Percentiles rank a stretch among this genome's conserved stretches.
These are phyloP conservation scores for Mikania micrantha DNA, from an alignment of 129 eudicot genomes.

Conservation along the genomic window DNA sequence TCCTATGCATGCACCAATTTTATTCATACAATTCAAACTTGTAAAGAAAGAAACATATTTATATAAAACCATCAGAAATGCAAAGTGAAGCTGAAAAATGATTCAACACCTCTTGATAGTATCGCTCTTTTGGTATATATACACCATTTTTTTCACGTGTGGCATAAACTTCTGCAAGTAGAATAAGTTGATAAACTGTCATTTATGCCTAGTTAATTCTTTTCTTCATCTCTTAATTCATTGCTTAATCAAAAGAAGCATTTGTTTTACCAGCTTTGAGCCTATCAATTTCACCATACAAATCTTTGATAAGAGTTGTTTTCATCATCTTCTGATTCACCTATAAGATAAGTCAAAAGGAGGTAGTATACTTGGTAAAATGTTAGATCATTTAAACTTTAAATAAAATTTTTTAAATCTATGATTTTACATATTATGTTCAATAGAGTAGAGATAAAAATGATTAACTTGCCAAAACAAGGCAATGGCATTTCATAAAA, in stretches of 20 bases:
- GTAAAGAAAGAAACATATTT: too few relatives aligned
- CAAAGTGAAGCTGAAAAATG: too few relatives aligned
- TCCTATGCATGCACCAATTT: not conserved
- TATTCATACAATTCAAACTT: conserved; percentile 71
- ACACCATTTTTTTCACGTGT: conserved; percentile 93
- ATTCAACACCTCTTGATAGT: conserved; percentile 85
- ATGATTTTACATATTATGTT: too few relatives aligned
- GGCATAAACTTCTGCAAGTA: conserved; percentile 89
- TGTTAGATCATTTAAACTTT: not conserved
- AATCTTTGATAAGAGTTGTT: conserved; percentile 85
- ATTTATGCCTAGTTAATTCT: not conserved
- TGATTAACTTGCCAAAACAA: too few relatives aligned
- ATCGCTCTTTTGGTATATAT: conserved; percentile 86
- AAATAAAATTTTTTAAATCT: too few relatives aligned
- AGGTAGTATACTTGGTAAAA: not conserved
- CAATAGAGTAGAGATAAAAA: too few relatives aligned
- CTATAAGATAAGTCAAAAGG: conserved; percentile 18
- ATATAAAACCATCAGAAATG: too few relatives aligned
- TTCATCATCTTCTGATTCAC: conserved; percentile 96
- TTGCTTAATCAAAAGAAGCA: not conserved
- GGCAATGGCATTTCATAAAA: too few relatives aligned
- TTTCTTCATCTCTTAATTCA: not conserved
- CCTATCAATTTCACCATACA: conserved; percentile 87
- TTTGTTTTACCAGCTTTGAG: conserved; percentile 62
- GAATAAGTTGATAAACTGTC: not conserved